phyloP scores from a whole-genome alignment of 257 asterid genomes.

The Apocynum venetum region DNA sequence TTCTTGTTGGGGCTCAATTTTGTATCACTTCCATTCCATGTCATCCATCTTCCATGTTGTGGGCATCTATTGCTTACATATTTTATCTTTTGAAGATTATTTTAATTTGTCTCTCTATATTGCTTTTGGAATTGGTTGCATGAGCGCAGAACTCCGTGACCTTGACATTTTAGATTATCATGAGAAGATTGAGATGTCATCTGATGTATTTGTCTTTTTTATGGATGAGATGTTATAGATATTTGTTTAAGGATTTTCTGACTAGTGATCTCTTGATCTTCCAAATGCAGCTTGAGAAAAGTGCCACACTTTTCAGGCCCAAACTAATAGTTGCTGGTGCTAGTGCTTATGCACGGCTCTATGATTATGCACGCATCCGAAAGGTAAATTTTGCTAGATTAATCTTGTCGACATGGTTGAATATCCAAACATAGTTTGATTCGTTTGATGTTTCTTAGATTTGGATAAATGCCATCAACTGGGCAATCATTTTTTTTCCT shows the following conservation, averaged over 20 bases:
- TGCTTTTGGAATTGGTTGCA: neutral
- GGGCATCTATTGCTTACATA: too few species aligned
- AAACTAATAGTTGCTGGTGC: slow-evolving; percentile 86
- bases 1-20: neutral
- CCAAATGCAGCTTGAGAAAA: slow-evolving; percentile 36
- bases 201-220: neutral
- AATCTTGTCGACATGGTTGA: neutral
- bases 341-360: slow-evolving; percentile 59
- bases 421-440: neutral
- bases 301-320: slow-evolving; percentile 63
- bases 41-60: neutral
- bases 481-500: neutral
- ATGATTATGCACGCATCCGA: slow-evolving; percentile 30
- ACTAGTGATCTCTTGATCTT: slow-evolving; percentile 1
- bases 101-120: neutral
- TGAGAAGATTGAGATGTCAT: neutral
- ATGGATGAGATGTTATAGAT: neutral
- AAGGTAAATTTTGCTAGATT: slow-evolving; percentile 17
- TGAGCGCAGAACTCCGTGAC: neutral
- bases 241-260: neutral
- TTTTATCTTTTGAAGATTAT: neutral
- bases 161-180: neutral
- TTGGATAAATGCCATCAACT: neutral
- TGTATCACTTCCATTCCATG: neutral
- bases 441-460: neutral